Percentiles rank a stretch among this genome's conserved stretches.
Conservation (phyloP, 768 basidiomycete species). For the Pleurotus citrinopileatus region DNA sequence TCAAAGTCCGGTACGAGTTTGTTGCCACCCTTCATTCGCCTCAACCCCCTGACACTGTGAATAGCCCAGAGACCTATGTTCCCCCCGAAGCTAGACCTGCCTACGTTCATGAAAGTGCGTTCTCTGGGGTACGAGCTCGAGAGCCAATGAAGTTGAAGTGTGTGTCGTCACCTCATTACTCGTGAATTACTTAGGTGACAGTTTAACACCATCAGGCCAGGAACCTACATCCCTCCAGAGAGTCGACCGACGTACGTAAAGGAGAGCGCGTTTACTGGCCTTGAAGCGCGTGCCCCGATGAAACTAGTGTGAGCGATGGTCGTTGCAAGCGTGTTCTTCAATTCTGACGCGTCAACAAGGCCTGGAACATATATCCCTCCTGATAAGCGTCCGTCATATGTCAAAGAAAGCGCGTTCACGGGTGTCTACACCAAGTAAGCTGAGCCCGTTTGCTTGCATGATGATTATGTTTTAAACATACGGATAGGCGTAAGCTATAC, state of each 20-base stretch:
- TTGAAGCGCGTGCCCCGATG: no score
- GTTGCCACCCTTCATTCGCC: neutral
- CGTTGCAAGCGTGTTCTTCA: no score
- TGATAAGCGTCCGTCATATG: no score
- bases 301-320: neutral
- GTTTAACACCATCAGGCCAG: neutral
- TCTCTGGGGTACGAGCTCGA: neutral
- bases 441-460: no score
- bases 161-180: neutral
- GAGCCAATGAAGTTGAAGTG: neutral
- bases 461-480: no score
- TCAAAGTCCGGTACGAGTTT: neutral
- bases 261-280: neutral
- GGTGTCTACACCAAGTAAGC: no score
- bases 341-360: no score
- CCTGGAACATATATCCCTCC: no score
- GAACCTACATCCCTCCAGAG: neutral
- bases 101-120: neutral
- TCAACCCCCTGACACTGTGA: no score
- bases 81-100: neutral
- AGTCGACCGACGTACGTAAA: neutral
- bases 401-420: no score
- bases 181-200: neutral
- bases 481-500: neutral
- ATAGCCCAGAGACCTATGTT: neutral